phyloP scores from a whole-genome alignment of 1,284 basidiomycete genomes.

The Microbotryomycetes sp. region DNA sequence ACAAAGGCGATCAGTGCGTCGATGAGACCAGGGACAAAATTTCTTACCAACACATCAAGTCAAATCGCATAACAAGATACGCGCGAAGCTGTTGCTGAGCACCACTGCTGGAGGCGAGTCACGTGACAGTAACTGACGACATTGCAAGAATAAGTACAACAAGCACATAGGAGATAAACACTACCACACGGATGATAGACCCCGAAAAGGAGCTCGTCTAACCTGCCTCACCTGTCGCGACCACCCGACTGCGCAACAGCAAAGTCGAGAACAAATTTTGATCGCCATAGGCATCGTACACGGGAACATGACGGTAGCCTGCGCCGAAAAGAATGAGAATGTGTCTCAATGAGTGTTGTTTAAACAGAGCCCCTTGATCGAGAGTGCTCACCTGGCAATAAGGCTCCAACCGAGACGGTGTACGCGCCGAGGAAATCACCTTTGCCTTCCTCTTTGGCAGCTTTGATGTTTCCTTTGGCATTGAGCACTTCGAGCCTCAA shows the following conservation, averaged over 20 bases:
- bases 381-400: conserved; percentile 58
- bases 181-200: too few species aligned
- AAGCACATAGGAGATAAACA: too few species aligned
- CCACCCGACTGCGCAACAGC: conserved; percentile 51
- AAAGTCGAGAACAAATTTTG: conserved; percentile 83
- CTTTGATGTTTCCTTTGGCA: conserved; percentile 46
- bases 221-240: not conserved
- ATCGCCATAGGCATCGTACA: conserved; percentile 72
- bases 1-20: too few species aligned
- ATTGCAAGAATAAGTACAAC: too few species aligned
- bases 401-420: conserved; percentile 59
- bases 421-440: conserved; percentile 58
- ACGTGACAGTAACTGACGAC: too few species aligned
- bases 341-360: not conserved
- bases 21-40: too few species aligned
- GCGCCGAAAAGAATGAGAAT: not conserved
- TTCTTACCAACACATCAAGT: too few species aligned
- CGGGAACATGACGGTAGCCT: conserved; percentile 81
- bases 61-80: too few species aligned
- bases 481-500: conserved; percentile 64
- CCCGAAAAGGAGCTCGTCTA: too few species aligned
- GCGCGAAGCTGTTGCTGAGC: too few species aligned
- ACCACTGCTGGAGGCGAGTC: too few species aligned
- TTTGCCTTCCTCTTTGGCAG: conserved; percentile 55
- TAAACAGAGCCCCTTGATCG: not conserved